These are phyloP conservation scores for Hanseniaspora mollemarum DNA, from an alignment of 805 yeast genomes.

Conservation along the genomic window DNA sequence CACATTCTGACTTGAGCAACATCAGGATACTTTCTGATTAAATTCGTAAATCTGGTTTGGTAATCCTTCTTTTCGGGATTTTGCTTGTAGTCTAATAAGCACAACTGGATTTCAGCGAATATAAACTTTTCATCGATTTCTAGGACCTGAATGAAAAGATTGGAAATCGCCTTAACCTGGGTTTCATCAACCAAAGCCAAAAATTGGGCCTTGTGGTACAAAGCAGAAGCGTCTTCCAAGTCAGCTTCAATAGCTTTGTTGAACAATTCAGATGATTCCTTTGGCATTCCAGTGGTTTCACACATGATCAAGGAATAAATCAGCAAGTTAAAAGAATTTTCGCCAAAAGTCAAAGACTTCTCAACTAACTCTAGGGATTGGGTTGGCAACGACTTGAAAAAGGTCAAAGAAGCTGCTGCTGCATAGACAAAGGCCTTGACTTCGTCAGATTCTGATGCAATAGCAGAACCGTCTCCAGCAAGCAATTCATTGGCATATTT, in stretches of 20 bases:
- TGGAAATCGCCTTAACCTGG: conserved; percentile 54
- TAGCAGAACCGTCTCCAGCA: conserved; percentile 38
- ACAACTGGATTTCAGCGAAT: conserved; percentile 81
- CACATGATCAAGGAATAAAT: conserved; percentile 73
- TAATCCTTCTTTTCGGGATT: conserved; percentile 47
- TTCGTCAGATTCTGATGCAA: conserved; percentile 39
- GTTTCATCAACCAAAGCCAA: conserved; percentile 71
- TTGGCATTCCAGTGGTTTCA: conserved; percentile 59
- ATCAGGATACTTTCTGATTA: conserved; percentile 66
- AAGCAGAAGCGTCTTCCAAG: conserved; percentile 65
- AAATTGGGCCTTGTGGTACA: conserved; percentile 85
- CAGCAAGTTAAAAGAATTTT: conserved; percentile 74
- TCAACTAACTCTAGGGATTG: conserved; percentile 39
- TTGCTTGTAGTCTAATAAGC: conserved; percentile 79
- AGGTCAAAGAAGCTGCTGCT: conserved; percentile 70
- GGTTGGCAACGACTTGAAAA: conserved; percentile 62
- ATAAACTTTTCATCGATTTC: conserved; percentile 63
- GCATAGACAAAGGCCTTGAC: conserved; percentile 32
- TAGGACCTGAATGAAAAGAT: conserved; percentile 61
- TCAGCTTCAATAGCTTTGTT: conserved; percentile 57
- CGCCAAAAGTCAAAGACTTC: conserved; percentile 52
- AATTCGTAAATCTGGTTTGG: conserved; percentile 54
- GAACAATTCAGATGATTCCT: conserved; percentile 49
- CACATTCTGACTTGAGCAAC: conserved; percentile 89
- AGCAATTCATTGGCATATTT: conserved; percentile 22